Evolutionary conservation across 2,329 filamentous ascomycete species (phyloP).

Genomic region (Aphanocladium album): DNA sequence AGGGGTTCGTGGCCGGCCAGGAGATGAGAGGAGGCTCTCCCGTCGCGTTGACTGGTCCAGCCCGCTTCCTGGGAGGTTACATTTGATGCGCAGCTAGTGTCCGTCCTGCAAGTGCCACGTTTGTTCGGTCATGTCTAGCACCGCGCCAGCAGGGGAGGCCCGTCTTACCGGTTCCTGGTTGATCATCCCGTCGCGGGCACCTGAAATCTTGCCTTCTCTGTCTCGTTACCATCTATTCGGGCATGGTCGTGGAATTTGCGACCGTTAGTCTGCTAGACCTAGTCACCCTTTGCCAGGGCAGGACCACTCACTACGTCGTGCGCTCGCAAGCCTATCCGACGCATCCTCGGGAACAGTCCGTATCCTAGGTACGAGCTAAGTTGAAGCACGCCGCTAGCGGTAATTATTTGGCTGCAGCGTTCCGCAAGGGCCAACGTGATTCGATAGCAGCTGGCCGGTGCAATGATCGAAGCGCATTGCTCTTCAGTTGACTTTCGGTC

Average conservation of each 20-base stretch:
- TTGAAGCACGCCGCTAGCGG: neutral
- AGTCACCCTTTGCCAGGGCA: neutral
- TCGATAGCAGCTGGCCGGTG: neutral
- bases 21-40: neutral
- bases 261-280: neutral
- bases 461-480: neutral
- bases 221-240: neutral
- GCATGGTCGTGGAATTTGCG: neutral
- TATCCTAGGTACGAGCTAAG: neutral
- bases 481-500: neutral
- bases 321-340: neutral
- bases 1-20: neutral
- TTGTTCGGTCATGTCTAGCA: neutral
- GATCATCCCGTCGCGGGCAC: neutral
- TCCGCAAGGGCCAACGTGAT: neutral
- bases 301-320: neutral
- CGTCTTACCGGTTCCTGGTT: neutral
- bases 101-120: constrained; percentile 3
- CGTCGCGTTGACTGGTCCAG: neutral
- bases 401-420: neutral
- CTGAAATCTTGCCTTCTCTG: neutral
- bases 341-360: neutral
- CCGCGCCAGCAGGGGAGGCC: neutral
- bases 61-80: constrained; percentile 1
- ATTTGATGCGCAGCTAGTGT: constrained; percentile 6